phyloP scores from a whole-genome alignment of 306 rosid genomes.

The Prunus mume region DNA sequence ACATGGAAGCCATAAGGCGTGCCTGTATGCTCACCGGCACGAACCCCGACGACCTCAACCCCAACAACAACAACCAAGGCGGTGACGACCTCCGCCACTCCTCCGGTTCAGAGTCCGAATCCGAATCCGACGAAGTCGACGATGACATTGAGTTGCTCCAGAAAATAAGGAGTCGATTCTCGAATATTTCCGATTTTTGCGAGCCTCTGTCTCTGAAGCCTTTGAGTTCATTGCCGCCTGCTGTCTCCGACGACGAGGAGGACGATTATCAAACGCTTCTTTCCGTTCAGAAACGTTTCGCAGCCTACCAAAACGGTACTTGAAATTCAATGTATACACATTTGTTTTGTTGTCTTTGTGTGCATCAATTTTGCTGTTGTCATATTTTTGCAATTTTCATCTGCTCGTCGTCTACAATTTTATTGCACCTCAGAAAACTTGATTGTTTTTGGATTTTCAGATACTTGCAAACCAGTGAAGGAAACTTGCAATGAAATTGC shows the following conservation, averaged over 20 bases:
- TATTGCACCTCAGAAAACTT: not conserved
- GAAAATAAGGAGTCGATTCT: slow-evolving; percentile 49
- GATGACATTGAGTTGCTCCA: slow-evolving; percentile 51
- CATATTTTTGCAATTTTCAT: not conserved
- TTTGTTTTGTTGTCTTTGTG: not conserved
- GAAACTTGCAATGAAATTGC: slow-evolving; percentile 29
- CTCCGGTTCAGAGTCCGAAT: slow-evolving; percentile 1
- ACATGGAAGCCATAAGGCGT: slow-evolving; percentile 61
- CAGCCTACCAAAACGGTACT: slow-evolving; percentile 48
- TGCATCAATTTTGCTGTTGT: not conserved
- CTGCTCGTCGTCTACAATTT: not conserved
- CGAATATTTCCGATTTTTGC: slow-evolving; percentile 3
- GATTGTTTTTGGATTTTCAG: slow-evolving; percentile 26
- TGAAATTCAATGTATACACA: not conserved
- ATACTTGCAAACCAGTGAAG: slow-evolving; percentile 23
- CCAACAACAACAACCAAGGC: not conserved
- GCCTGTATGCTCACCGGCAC: slow-evolving; percentile 52
- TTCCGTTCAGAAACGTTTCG: slow-evolving; percentile 56
- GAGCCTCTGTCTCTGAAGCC: slow-evolving; percentile 36
- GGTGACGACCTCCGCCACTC: not conserved
- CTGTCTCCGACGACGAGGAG: slow-evolving; percentile 48
- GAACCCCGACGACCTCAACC: slow-evolving; percentile 16
- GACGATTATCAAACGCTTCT: slow-evolving; percentile 66
- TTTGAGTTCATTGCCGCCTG: slow-evolving; percentile 33
- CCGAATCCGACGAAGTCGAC: slow-evolving; percentile 28